phyloP scores from a whole-genome alignment of 495 filamentous ascomycete species.

The Penicillium goetzii region DNA sequence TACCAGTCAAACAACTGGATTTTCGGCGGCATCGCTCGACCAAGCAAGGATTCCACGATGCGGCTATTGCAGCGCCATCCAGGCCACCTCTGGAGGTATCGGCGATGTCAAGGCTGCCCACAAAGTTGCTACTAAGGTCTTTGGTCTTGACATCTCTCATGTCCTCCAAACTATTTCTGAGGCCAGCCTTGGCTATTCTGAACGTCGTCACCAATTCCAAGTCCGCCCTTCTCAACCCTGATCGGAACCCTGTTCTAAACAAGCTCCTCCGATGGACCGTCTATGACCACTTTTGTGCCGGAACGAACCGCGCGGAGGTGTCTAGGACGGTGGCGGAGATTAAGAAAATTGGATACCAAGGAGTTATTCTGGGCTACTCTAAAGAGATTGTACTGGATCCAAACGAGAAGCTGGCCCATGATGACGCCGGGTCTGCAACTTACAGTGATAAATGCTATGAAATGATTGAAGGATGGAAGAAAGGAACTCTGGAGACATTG shows the following conservation, averaged over 20 bases:
- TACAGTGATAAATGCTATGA: constrained; percentile 38
- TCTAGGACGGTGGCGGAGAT: constrained; percentile 59
- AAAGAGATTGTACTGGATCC: constrained; percentile 70
- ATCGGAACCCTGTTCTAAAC: constrained; percentile 59
- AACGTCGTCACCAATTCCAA: constrained; percentile 64
- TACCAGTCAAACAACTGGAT: background rate
- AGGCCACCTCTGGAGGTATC: constrained; percentile 31
- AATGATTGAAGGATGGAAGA: constrained; percentile 67
- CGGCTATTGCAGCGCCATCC: constrained; percentile 3
- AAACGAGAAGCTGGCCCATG: constrained; percentile 36
- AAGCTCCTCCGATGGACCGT: constrained; percentile 74
- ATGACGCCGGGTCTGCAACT: constrained; percentile 15
- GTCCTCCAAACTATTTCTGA: constrained; percentile 69
- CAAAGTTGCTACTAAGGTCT: constrained; percentile 69
- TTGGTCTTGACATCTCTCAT: constrained; percentile 76
- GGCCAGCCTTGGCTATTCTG: constrained; percentile 64
- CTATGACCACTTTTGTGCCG: constrained; percentile 84
- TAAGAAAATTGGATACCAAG: constrained; percentile 70
- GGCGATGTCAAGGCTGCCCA: constrained; percentile 69
- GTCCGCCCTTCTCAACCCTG: constrained; percentile 60
- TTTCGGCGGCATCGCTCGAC: constrained; percentile 25
- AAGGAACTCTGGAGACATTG: constrained; percentile 72
- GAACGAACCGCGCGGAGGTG: constrained; percentile 68
- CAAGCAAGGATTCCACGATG: constrained; percentile 27
- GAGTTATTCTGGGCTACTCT: constrained; percentile 81